Evolutionary conservation across 73 alveolate species (phyloP), one percentile per base, ranked within the genome.

Genomic region (Paramecium sexaurelia): DNA sequence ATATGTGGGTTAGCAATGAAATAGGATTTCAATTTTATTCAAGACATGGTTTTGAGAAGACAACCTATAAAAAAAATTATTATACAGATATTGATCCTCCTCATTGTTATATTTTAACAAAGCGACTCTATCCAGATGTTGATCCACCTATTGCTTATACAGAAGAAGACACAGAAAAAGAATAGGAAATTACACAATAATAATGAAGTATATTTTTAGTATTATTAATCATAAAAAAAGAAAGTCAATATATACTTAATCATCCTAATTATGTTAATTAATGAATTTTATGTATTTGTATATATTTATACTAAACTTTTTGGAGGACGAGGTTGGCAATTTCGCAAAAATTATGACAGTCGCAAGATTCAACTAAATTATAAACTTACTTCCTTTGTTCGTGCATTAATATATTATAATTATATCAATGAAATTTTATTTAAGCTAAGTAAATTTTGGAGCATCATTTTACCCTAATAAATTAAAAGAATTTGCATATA

Each of bases 1-100:
- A 88, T 47, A 88, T 88, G 94, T 55, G 87, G 87, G 94, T 41
- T n/a, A 69, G 55, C 57, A 88, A 88, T 13, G 94, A 88, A 47
- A 71, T 68, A 11, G 94, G 94, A 68, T 69, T 41, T 29, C 13
- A 88, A 71, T 88, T 88, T 37, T 88, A 88, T 51, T 19, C 35
- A 6, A 88, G 83, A 40, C 87, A 68, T 39, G 94, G 94, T 7
- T 88, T 88, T 35, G 90, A 88, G 55, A 88, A 68, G 17, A 61
- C 75, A 11, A 33, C 36, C n/a, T 68, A 75, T 22, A 88, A 68
- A 15, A 82, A 71, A 61, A 88, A 88, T 43, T 88, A 88, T 26
- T 88, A 88, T 33, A 88, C 89, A 68, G 94, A 88, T 69, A 88
- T 88, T 15, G 87, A 51, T 26, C 90, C 94, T 2, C 85, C 85